Percentiles rank a stretch among this genome's conserved stretches.
Evolutionary conservation across 2,329 filamentous ascomycete species (phyloP).

Genomic region (Scytalidium lignicola): DNA sequence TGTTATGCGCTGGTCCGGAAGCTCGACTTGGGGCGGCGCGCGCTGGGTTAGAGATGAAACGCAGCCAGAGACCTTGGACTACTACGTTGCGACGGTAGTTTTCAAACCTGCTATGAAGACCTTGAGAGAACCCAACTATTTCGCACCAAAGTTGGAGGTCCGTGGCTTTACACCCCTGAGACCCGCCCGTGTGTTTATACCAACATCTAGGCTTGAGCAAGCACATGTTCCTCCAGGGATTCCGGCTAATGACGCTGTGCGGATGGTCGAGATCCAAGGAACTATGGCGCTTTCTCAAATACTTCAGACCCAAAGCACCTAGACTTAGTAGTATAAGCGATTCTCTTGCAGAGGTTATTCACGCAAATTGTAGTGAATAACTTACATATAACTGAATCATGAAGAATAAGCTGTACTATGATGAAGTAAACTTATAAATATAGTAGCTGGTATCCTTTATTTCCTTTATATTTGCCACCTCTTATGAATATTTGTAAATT

Average conservation of each 20-base stretch:
- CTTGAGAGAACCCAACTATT: neutral
- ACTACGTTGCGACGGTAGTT: slow-evolving; percentile 36
- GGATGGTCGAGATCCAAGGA: neutral
- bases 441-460: no score
- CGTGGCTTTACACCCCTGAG: neutral
- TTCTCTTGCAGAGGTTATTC: no score
- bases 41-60: slow-evolving; percentile 40
- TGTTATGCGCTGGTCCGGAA: slow-evolving; percentile 38
- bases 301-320: no score
- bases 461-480: no score
- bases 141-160: neutral
- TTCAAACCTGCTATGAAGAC: slow-evolving; percentile 20
- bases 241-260: neutral
- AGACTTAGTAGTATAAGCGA: no score
- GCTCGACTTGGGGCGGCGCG: slow-evolving; percentile 33
- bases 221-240: neutral
- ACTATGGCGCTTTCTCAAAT: no score
- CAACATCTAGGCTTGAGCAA: neutral
- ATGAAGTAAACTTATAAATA: no score
- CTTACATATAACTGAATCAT: no score
- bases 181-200: neutral
- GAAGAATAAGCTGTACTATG: no score
- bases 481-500: no score
- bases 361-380: no score
- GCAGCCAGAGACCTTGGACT: slow-evolving; percentile 33